Base-by-base conservation (phyloP, 768 basidiomycete species). In the Gautieria morchelliformis region DNA sequence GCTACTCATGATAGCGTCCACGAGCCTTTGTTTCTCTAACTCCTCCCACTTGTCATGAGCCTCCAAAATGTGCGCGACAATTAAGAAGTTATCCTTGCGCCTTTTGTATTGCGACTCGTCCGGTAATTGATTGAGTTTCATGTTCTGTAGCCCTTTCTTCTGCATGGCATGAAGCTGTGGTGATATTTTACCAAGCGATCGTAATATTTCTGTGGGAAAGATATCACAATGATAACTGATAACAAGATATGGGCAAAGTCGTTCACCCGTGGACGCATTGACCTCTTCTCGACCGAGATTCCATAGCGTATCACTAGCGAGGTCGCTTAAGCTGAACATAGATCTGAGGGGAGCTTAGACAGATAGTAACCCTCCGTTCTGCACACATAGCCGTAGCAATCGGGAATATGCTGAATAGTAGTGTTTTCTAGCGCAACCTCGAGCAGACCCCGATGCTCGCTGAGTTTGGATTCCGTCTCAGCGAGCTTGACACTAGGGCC, bases 381-480 rank as follows among this genome's bases (percentile, higher is more conserved):
- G 42, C 32, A 49, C 48, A 11, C n/a, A 52, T 35, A n/a, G n/a
- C 20, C 19, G 51, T 37, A 74, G 4, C 59, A 10, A 14, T 15
- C 30, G n/a, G 59, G 15, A 9, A 65, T 56, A 9, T 62, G 53
- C 8, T 68, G 64, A 9, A 74, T 14, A 11, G 27, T 24, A 44
- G 39, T 14, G 46, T 27, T 37, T 17, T 52, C 57, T 4, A 58
- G 51, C 30, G 35, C 56, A 15, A 30, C n/a, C 5, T 52, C 37
- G n/a, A 19, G 4, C 37, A 2, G 5, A 39, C 7, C 7, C 1
- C 33, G 32, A 7, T 52, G 35, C 39, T 39, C 33, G 4, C 17
- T 9, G 19, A 44, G 10, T 22, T 30, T 19, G 20, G 37, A 41
- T 7, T 52, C 33, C 20, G 53, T 39, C 17, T 35, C 37, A n/a